Percentiles rank a stretch among this genome's conserved stretches.
These are phyloP conservation scores for Triticum dicoccoides DNA, from an alignment of 176 grass and related monocot species.

Conservation along the genomic window DNA sequence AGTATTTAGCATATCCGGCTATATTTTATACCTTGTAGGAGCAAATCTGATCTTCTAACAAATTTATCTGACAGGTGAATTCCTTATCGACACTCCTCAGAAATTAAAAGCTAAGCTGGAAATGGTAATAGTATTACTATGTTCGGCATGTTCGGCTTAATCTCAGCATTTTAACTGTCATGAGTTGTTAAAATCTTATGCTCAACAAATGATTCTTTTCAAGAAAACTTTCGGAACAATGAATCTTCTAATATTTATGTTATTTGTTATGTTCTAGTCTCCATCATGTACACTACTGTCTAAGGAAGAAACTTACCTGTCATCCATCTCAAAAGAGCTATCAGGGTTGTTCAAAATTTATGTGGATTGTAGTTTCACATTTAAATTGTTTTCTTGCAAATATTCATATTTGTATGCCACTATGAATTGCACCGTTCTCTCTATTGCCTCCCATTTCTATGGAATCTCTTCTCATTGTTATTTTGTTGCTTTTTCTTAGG, in stretches of 20 bases:
- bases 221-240: not conserved
- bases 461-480: conserved; percentile 18
- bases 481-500: conserved; percentile 41
- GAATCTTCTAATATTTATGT: conserved; percentile 18
- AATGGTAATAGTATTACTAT: conserved; percentile 74
- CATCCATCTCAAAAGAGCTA: conserved; percentile 9
- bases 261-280: not conserved
- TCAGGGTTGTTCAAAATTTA: not conserved
- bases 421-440: not conserved
- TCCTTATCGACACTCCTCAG: conserved; percentile 78
- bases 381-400: not conserved
- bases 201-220: not conserved
- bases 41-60: conserved; percentile 22
- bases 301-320: not conserved
- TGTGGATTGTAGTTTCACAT: conserved; percentile 19
- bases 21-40: conserved; percentile 24
- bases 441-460: not conserved
- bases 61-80: conserved; percentile 66
- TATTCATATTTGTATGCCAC: not conserved
- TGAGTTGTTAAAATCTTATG: not conserved
- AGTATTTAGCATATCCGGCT: conserved; percentile 16
- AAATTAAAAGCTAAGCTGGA: conserved; percentile 92
- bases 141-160: not conserved
- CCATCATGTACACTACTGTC: not conserved
- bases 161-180: not conserved